A percentile compares a stretch with the other conserved stretches of the same genome.
Conservation (phyloP, 2,329 filamentous ascomycete species). For the Drechslerella dactyloides region DNA sequence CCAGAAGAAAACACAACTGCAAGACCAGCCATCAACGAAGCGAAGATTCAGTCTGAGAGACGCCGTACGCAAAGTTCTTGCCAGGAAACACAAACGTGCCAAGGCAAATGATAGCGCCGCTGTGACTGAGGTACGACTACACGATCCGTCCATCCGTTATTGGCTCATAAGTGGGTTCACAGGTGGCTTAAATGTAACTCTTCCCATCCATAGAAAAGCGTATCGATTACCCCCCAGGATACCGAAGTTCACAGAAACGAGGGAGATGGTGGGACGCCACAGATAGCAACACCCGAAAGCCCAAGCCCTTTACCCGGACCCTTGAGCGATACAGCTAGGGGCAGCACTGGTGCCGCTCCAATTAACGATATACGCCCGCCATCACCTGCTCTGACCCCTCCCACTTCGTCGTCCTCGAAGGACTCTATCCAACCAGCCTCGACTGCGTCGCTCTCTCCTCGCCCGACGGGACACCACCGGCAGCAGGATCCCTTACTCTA, state of each 20-base stretch:
- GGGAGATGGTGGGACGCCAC: too few species aligned
- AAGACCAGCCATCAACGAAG: not conserved
- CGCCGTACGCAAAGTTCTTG: constrained; percentile 24
- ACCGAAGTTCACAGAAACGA: too few species aligned
- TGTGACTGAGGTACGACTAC: not conserved
- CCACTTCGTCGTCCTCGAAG: constrained; percentile 27
- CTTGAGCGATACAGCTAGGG: not conserved
- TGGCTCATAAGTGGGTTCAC: too few species aligned
- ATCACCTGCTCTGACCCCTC: constrained; percentile 18
- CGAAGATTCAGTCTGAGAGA: constrained; percentile 39
- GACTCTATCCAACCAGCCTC: constrained; percentile 27
- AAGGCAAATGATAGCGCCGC: not conserved
- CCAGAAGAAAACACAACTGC: not conserved
- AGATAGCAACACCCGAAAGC: too few species aligned
- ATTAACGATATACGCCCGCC: not conserved
- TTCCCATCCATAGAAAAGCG: too few species aligned
- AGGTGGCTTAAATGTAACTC: too few species aligned
- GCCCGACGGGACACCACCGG: constrained; percentile 11
- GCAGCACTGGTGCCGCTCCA: not conserved
- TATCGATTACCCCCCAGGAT: too few species aligned
- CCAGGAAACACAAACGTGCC: constrained; percentile 16
- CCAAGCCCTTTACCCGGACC: too few species aligned
- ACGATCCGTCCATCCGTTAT: not conserved
- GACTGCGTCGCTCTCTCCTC: constrained; percentile 28
- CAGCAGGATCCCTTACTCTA: not conserved